Conservation (phyloP, 768 basidiomycete genomes). For the Leccinum subgranulosum region DNA sequence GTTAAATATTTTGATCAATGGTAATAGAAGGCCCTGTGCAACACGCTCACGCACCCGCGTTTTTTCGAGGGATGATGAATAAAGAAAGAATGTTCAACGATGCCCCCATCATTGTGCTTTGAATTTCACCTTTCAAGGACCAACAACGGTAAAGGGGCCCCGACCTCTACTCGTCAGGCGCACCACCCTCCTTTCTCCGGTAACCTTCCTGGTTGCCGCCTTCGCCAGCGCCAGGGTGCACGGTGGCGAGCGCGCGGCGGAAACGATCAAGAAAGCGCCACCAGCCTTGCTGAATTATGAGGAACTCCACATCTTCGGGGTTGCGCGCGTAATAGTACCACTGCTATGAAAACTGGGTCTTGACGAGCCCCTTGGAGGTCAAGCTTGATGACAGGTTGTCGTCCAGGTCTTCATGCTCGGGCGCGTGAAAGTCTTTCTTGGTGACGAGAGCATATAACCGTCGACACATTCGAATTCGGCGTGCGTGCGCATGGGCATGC, state of each 20-base stretch:
- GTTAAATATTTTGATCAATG: too few relatives aligned
- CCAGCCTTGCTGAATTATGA: conserved; percentile 29
- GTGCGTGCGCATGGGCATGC: too few relatives aligned
- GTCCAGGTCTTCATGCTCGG: conserved; percentile 90
- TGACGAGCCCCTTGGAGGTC: conserved; percentile 80
- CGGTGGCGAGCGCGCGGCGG: conserved; percentile 83
- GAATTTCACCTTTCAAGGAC: conserved; percentile 46
- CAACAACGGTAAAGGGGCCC: conserved; percentile 39
- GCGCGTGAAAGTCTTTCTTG: conserved; percentile 53
- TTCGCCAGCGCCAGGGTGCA: conserved; percentile 65
- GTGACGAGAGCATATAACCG: conserved; percentile 40
- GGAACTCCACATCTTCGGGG: conserved; percentile 94
- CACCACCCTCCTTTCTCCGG: conserved; percentile 81
- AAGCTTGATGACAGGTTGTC: conserved; percentile 71
- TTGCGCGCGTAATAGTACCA: conserved; percentile 98
- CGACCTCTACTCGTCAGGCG: conserved; percentile 86
- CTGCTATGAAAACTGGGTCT: conserved; percentile 99
- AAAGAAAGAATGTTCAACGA: too few relatives aligned
- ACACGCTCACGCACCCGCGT: too few relatives aligned
- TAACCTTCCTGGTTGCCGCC: conserved; percentile 89
- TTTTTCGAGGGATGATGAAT: too few relatives aligned
- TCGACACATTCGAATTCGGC: neutral
- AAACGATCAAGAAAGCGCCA: conserved; percentile 60
- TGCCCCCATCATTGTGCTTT: too few relatives aligned
- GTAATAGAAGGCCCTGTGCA: too few relatives aligned